phyloP scores from a whole-genome alignment of 306 rosid species.

The Phaseolus lunatus region DNA sequence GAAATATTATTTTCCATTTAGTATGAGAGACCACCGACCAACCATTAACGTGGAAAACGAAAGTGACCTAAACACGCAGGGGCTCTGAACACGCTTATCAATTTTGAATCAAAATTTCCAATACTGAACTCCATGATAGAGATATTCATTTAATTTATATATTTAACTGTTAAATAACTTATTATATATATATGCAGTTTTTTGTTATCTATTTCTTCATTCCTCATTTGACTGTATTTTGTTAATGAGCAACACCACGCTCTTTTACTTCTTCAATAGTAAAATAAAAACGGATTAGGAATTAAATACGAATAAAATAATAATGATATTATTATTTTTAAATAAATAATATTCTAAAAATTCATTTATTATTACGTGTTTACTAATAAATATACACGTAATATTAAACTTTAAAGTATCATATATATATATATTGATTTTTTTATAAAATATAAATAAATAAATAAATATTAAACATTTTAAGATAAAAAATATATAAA shows the following conservation, averaged over 20 bases:
- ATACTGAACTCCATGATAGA: background rate
- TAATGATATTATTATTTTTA: background rate
- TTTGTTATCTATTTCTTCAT: too few relatives aligned
- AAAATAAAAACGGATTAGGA: background rate
- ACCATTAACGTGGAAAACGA: constrained; percentile 31
- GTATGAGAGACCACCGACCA: constrained; percentile 34
- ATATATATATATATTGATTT: too few relatives aligned
- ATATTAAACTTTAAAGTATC: background rate
- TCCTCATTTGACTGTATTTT: background rate
- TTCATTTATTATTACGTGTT: background rate
- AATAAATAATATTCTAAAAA: background rate
- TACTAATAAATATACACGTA: background rate
- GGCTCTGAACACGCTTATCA: constrained; percentile 20
- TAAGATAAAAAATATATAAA: too few relatives aligned
- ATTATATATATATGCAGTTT: too few relatives aligned
- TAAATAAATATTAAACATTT: too few relatives aligned
- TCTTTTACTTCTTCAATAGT: background rate
- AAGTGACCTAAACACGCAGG: constrained; percentile 23
- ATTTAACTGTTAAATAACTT: background rate
- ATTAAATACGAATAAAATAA: background rate
- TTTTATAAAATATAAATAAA: too few relatives aligned
- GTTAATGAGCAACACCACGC: background rate
- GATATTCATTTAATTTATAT: background rate
- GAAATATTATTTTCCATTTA: background rate
- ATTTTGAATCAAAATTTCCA: background rate